Evolutionary conservation across 2,329 filamentous ascomycete species (phyloP).

Genomic region (Ramularia endophylla): DNA sequence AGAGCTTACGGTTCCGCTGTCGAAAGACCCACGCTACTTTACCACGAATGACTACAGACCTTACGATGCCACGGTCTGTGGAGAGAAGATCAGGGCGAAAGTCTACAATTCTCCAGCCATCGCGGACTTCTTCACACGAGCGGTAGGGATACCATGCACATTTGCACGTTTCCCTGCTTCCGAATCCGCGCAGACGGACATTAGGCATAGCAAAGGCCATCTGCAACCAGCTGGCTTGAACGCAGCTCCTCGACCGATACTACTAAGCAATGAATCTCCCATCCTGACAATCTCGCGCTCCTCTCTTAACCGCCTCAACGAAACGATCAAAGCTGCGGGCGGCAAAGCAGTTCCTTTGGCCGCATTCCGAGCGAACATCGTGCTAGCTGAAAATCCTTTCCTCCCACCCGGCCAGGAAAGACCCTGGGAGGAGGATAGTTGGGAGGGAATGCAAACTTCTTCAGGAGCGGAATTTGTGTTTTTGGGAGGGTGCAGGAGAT

Average conservation of each 20-base stretch:
- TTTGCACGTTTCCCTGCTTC: constrained; percentile 73
- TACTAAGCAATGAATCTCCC: constrained; percentile 89
- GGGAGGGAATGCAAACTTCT: constrained; percentile 64
- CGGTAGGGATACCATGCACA: constrained; percentile 72
- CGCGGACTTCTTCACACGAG: constrained; percentile 69
- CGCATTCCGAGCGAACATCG: constrained; percentile 84
- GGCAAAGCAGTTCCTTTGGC: constrained; percentile 62
- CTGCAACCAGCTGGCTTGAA: constrained; percentile 40
- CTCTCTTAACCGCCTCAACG: constrained; percentile 73
- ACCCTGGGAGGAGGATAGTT: constrained; percentile 75
- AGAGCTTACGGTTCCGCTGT: constrained; percentile 52
- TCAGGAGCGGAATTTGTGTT: constrained; percentile 56
- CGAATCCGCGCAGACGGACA: constrained; percentile 50
- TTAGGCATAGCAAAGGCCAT: constrained; percentile 66
- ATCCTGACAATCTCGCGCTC: constrained; percentile 77
- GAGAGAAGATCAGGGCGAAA: constrained; percentile 66
- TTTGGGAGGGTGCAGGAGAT: constrained; percentile 78
- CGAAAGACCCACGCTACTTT: constrained; percentile 58
- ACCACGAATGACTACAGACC: constrained; percentile 27
- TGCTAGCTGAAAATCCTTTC: constrained; percentile 53
- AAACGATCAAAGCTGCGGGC: constrained; percentile 57
- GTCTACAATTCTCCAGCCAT: constrained; percentile 62
- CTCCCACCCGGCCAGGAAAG: constrained; percentile 42
- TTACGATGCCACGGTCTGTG: constrained; percentile 67
- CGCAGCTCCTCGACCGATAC: constrained; percentile 51